Evolutionary conservation across 768 basidiomycete genomes (phyloP), one percentile per base, ranked within the genome.

Genomic region (Hypsizygus marmoreus): DNA sequence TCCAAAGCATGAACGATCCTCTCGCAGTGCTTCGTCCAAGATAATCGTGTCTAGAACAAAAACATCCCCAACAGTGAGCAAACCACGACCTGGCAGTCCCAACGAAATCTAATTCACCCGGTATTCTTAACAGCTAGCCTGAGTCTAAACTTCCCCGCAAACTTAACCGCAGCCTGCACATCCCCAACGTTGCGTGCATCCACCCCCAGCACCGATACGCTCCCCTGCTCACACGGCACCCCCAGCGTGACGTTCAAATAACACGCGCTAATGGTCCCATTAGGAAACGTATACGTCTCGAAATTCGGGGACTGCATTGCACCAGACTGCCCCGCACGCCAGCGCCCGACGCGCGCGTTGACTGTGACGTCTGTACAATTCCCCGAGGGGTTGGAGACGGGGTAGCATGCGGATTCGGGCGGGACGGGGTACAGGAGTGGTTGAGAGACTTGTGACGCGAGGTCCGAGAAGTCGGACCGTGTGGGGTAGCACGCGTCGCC

Each of bases 251-350:
- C 72, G 44, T 81, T 71, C 32, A 80, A 47, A 28, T 76, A 79
- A 68, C 81, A 84, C 1, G 67, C 71, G 49, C 71, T 71, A 36
- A 77, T 73, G 33, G 73, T 77, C 24, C 71, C 76, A 53, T 76
- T 77, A 14, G 31, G 50, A n/a, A 64, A 72, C 1, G 60, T 51
- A 44, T 55, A 70, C 26, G 56, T 57, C 38, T 66, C 65, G 35
- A 58, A 62, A 40, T 63, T 65, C 16, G 51, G 37, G 4, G 54
- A 36, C 39, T 76, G 65, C 64, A 73, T 65, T 2, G 70, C 63
- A 0, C 76, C 76, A 11, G 74, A 55, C 25, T 67, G 65, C 17
- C 66, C 58, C 1, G 76, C 45, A 1, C 73, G 69, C 73, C 76
- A 77, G 36, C 34, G 58, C 1, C 70, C 69, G 31, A 76, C 56